Base-by-base conservation (phyloP, 2,329 filamentous ascomycete species). In the Dothistroma pini region DNA sequence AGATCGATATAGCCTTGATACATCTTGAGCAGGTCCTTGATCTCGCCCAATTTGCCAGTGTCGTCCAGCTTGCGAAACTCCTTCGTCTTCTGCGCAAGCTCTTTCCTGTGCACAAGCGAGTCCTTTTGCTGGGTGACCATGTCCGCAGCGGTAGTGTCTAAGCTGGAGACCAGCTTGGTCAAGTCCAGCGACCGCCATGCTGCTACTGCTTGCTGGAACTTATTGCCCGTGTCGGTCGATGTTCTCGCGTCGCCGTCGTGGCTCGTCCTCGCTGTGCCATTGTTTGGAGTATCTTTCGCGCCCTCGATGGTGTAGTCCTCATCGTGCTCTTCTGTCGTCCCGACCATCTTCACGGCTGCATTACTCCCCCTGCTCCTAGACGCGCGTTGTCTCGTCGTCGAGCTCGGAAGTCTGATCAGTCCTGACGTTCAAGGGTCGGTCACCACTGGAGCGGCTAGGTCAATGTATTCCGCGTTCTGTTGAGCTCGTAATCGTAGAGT, bases 1-100 rank as follows among this genome's bases (percentile, higher is more conserved):
- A 96, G 87, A 74, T 99, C 95, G 75, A 99, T 97, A 73, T 97
- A 99, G 56, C 89, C 89, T 78, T 99, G 95, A 80, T 99, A 99
- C 54, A 93, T 92, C 93, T 75, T 72, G 61, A 99, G 78, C 55
- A 99, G 79, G 44, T 86, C 86, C 78, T 97, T 99, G 79, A 96
- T 87, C 75, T 99, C 95, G 5, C 82, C 81, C 57, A 99, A 79
- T 76, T 97, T 99, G 59, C 85, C 86, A 11, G 89, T 80, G 80
- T 99, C 92, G 69, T 97, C 93, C 11, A 96, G 83, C 75, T 97
- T 97, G 63, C 93, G 84, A 70, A 97, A 99, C 71, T 97, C 93
- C 72, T 99, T 99, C 0, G 95, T 99, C 82, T 97, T 97, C 74
- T 97, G 93, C n/a, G 96, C 95, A 21, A 99, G 81, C 63, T 99